Conservation (phyloP, 768 basidiomycete species). For the Leccinum disarticulatum region DNA sequence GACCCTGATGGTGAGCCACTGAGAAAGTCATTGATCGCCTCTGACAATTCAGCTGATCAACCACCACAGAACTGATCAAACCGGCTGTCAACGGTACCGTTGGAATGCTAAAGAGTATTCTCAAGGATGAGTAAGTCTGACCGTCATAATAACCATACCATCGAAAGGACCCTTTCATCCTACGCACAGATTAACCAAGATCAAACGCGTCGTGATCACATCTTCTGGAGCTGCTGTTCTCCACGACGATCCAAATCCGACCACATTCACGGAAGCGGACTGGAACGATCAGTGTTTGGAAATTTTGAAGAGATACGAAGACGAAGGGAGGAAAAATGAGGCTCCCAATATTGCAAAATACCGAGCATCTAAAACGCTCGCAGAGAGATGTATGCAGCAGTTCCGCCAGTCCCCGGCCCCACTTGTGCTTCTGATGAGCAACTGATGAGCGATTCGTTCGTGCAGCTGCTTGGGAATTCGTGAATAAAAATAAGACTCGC, state of each 20-base stretch:
- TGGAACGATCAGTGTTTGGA: conserved; percentile 54
- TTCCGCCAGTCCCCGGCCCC: neutral
- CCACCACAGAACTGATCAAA: neutral
- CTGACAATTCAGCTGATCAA: neutral
- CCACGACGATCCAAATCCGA: conserved; percentile 22
- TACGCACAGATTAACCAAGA: conserved; percentile 28
- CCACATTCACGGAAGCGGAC: conserved; percentile 47
- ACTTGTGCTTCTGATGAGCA: neutral
- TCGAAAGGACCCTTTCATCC: neutral
- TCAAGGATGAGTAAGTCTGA: neutral
- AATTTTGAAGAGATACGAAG: conserved; percentile 43
- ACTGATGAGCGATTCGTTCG: neutral
- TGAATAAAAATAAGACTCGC: conserved; percentile 33
- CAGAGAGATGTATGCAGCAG: conserved; percentile 49
- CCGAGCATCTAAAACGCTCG: conserved; percentile 60
- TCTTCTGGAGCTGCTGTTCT: conserved; percentile 58
- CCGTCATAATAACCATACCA: neutral
- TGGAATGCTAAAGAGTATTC: neutral
- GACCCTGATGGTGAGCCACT: neutral
- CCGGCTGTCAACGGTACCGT: neutral
- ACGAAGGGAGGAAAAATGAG: conserved; percentile 44
- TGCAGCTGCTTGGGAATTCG: conserved; percentile 51
- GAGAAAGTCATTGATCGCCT: neutral
- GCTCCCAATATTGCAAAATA: conserved; percentile 45
- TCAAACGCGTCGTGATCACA: conserved; percentile 72